phyloP scores from a whole-genome alignment of 257 asterid genomes.

The Perilla frutescens region DNA sequence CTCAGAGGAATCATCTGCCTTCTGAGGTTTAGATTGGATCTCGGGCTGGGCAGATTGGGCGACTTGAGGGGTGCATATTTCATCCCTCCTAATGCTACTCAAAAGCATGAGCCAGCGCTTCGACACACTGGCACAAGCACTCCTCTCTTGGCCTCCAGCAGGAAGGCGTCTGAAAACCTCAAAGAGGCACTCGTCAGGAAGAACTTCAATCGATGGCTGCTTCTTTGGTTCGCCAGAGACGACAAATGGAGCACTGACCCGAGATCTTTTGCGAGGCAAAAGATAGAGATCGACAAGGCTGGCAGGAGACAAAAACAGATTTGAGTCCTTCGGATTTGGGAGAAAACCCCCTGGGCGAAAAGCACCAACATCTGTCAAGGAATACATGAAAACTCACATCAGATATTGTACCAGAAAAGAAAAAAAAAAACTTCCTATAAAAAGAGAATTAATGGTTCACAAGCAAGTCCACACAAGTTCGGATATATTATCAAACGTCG shows the following conservation, averaged over 20 bases:
- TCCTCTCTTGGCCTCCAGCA: conserved; percentile 66
- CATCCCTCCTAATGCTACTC: conserved; percentile 67
- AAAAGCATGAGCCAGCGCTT: conserved; percentile 86
- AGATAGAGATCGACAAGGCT: conserved; percentile 62
- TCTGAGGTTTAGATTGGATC: conserved; percentile 32
- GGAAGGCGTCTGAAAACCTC: conserved; percentile 79
- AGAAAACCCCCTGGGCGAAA: conserved; percentile 53
- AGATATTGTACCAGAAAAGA: conserved; percentile 24
- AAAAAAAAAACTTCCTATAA: neutral
- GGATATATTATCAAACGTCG: conserved; percentile 6
- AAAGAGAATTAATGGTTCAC: neutral
- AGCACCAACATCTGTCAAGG: conserved; percentile 52
- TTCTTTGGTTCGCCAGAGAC: conserved; percentile 46
- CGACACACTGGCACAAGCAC: conserved; percentile 76
- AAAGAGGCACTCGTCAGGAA: conserved; percentile 92
- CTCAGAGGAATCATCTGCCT: conserved; percentile 33
- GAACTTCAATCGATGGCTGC: conserved; percentile 73
- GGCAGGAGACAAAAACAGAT: conserved; percentile 43
- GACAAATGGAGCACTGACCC: conserved; percentile 60
- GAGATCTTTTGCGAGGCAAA: conserved; percentile 75
- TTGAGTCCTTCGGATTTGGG: conserved; percentile 59
- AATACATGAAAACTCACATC: conserved; percentile 32
- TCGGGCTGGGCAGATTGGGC: conserved; percentile 34
- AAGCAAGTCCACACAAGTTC: conserved; percentile 8
- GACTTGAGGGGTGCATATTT: conserved; percentile 38